Percentiles rank a stretch among this genome's conserved stretches.
These are phyloP conservation scores for Penicillium expansum DNA, from an alignment of 2,329 filamentous ascomycete genomes.

Conservation along the genomic window DNA sequence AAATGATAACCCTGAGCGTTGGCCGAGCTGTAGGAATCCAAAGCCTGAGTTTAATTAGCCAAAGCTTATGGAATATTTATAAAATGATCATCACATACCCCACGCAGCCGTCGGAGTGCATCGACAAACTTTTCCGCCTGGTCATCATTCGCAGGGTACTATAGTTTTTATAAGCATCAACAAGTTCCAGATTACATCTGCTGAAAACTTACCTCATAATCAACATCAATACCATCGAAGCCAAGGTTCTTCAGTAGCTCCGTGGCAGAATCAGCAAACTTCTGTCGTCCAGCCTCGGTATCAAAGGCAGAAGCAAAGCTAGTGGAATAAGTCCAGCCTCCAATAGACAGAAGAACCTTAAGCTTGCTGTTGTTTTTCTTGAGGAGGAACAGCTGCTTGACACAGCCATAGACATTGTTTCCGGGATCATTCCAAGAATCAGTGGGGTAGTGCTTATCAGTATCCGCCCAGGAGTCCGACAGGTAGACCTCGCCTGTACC, in stretches of 20 bases:
- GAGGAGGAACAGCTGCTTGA: slow-evolving; percentile 72
- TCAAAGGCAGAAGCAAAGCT: slow-evolving; percentile 71
- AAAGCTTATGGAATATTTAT: too few species aligned
- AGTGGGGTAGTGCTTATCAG: slow-evolving; percentile 64
- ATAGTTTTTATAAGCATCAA: background rate
- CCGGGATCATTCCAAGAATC: slow-evolving; percentile 68
- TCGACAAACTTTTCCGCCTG: slow-evolving; percentile 38
- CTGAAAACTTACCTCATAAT: slow-evolving; percentile 38
- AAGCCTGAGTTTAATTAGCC: slow-evolving; percentile 27
- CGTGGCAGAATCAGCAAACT: slow-evolving; percentile 68
- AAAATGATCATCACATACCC: slow-evolving; percentile 20
- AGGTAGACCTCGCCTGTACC: slow-evolving; percentile 75
- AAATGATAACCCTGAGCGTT: slow-evolving; percentile 43
- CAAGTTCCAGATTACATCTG: fast-evolving
- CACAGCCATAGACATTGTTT: slow-evolving; percentile 70
- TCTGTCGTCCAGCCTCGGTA: slow-evolving; percentile 56
- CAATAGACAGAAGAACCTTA: slow-evolving; percentile 78
- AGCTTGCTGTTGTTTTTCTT: slow-evolving; percentile 75
- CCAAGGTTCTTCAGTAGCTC: slow-evolving; percentile 73
- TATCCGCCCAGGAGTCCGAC: slow-evolving; percentile 67
- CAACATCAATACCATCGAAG: slow-evolving; percentile 53
- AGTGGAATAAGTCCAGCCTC: slow-evolving; percentile 73
- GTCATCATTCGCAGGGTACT: slow-evolving; percentile 34
- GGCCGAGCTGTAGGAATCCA: slow-evolving; percentile 42
- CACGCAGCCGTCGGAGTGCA: slow-evolving; percentile 33